Conservation (phyloP, 2,329 filamentous ascomycete genomes). For the Blastomyces parvus region DNA sequence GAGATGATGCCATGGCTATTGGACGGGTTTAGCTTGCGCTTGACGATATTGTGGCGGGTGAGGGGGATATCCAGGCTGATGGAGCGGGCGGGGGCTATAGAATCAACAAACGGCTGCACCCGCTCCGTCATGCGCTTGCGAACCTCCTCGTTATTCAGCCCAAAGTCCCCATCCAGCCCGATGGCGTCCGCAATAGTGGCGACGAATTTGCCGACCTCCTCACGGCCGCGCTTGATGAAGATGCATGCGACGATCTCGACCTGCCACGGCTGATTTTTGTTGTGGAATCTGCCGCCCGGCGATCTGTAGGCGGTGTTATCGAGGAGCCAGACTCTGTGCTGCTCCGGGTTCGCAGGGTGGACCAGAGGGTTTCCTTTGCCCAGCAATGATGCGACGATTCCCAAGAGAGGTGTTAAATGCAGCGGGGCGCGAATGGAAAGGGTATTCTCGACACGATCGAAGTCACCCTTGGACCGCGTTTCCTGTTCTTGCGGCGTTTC, state of each 20-base stretch:
- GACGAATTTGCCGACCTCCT: constrained; percentile 58
- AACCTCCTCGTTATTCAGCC: constrained; percentile 41
- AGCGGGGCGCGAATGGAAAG: constrained; percentile 10
- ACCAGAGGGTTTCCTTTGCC: constrained; percentile 48
- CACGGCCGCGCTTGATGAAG: constrained; percentile 63
- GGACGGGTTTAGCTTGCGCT: constrained; percentile 56
- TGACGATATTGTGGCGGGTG: constrained; percentile 29
- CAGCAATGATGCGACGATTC: constrained; percentile 26
- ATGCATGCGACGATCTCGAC: constrained; percentile 76
- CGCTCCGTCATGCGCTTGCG: constrained; percentile 52
- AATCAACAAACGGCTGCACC: constrained; percentile 61
- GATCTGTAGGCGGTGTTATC: constrained; percentile 75
- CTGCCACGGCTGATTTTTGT: constrained; percentile 51
- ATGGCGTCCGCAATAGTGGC: constrained; percentile 60
- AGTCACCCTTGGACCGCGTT: constrained; percentile 12
- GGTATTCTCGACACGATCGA: constrained; percentile 14
- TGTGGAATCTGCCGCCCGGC: constrained; percentile 26
- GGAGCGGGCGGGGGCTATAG: constrained; percentile 60
- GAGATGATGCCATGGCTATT: constrained; percentile 62
- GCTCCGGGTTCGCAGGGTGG: constrained; percentile 49
- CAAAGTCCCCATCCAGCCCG: constrained; percentile 51
- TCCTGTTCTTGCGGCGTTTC: constrained; percentile 13
- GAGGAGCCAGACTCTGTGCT: constrained; percentile 75
- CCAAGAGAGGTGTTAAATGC: constrained; percentile 9
- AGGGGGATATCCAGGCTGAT: constrained; percentile 57